phyloP scores from a whole-genome alignment of 768 basidiomycete species.

The Arthromyces matolae region DNA sequence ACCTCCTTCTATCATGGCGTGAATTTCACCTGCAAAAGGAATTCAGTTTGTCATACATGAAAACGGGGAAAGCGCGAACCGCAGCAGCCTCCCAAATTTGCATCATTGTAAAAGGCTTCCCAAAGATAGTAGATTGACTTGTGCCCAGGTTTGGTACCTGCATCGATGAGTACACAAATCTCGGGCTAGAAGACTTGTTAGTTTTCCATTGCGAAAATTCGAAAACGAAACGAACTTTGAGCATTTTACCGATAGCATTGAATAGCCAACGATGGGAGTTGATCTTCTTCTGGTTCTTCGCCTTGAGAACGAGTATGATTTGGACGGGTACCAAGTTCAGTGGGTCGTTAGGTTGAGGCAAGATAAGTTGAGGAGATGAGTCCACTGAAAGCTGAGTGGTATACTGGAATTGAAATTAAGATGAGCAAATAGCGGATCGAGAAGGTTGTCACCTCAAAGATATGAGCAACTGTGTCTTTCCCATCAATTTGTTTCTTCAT shows the following conservation, averaged over 20 bases:
- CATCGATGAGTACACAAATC: constrained; percentile 88
- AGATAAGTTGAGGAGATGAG: constrained; percentile 82
- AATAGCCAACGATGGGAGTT: constrained; percentile 96
- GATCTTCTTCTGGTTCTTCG: constrained; percentile 95
- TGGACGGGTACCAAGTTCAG: constrained; percentile 93
- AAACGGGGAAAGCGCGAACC: constrained; percentile 35
- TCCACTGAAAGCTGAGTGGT: constrained; percentile 96
- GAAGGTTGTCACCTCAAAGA: constrained; percentile 71
- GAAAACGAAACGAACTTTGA: constrained; percentile 51
- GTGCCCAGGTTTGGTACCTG: constrained; percentile 94
- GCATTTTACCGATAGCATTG: constrained; percentile 83
- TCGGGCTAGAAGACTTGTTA: constrained; percentile 57
- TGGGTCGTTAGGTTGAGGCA: constrained; percentile 84
- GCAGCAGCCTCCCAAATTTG: constrained; percentile 81
- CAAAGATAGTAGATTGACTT: constrained; percentile 95
- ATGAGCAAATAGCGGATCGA: too few relatives aligned
- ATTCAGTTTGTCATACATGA: not conserved
- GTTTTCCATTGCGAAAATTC: too few relatives aligned
- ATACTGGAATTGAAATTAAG: too few relatives aligned
- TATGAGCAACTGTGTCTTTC: constrained; percentile 88
- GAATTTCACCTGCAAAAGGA: constrained; percentile 59
- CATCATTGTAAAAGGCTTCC: constrained; percentile 85
- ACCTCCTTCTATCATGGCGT: constrained; percentile 94
- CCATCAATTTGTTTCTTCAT: constrained; percentile 92
- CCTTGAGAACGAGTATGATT: constrained; percentile 87